Base-by-base conservation (phyloP, 2,329 filamentous ascomycete genomes). In the Fusarium brachygibbosum region DNA sequence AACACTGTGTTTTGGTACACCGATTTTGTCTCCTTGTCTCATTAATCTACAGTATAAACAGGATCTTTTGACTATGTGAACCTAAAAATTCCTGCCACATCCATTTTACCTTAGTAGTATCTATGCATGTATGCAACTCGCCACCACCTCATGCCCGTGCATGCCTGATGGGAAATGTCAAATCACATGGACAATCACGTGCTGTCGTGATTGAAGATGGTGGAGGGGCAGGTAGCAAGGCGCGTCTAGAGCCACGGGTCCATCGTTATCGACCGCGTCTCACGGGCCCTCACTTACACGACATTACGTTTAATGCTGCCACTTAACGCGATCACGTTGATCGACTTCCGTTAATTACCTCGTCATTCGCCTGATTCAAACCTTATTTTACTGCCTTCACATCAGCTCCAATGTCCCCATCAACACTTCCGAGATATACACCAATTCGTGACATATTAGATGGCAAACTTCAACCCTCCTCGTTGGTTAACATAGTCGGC, bases 401-500 rank as follows among this genome's bases (percentile, higher is more conserved):
- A 32, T 49, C 54, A 52, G 60, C 41, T 45, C 32, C 57, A 51
- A 65, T 60, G 58, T 37, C 38, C n/a, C 12, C n/a, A 23, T 44
- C 58, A 29, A 52, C 70, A 50, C 77, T 75, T 21, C 56, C 62
- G 21, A 68, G 70, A 48, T 77, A 76, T 56, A 61, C 63, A 50
- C 57, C 75, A 14, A 77, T 84, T 69, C 74, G 79, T 66, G 76
- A 83, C 31, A 75, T 88, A 21, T 72, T 88, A 63, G 78, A 85
- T 51, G 78, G 77, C 21, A 75, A 77, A 25, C 57, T 78, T 45
- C 46, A 68, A 11, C 17, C 70, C 28, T 67, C 75, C 29, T 70
- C 41, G 3, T 60, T 81, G 8, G 81, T 90, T 67, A 90, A 83
- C 78, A 80, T 96, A 40, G 85, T 93, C 51, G 94, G 93, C 2